Conservation (phyloP, 1,139 yeast species). For the Fermentozyma sake region DNA sequence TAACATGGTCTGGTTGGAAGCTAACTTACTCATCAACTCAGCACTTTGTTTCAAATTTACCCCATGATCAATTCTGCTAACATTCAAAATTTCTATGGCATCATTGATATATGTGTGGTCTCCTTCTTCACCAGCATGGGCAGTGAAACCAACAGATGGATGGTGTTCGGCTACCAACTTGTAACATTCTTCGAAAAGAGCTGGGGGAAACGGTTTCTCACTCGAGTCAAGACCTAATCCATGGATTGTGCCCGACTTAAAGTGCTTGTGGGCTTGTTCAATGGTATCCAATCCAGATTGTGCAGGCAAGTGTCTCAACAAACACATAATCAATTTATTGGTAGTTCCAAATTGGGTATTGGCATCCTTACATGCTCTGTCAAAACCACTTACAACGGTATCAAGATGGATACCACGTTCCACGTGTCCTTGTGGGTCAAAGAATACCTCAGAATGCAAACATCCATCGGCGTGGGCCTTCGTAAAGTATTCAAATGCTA, state of each 20-base stretch:
- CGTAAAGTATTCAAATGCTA: constrained; percentile 69
- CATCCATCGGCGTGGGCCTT: constrained; percentile 61
- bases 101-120: constrained; percentile 57
- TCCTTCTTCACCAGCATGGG: constrained; percentile 89
- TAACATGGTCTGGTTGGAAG: constrained; percentile 49
- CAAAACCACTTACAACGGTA: constrained; percentile 58
- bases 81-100: constrained; percentile 55
- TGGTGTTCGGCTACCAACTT: constrained; percentile 37
- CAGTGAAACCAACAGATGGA: constrained; percentile 59
- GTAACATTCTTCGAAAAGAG: constrained; percentile 60
- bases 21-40: constrained; percentile 51
- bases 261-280: constrained; percentile 45
- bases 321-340: constrained; percentile 72
- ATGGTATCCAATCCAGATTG: constrained; percentile 54
- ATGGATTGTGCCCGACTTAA: constrained; percentile 52
- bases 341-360: constrained; percentile 53
- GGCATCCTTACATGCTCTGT: constrained; percentile 61
- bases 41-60: constrained; percentile 55
- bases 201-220: constrained; percentile 73
- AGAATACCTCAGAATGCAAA: constrained; percentile 66
- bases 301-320: constrained; percentile 68
- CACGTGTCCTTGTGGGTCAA: constrained; percentile 81
- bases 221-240: constrained; percentile 78
- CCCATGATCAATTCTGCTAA: constrained; percentile 76
- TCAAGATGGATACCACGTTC: constrained; percentile 60